Base-by-base conservation (phyloP, 1,284 basidiomycete genomes). In the Rhodotorula sp. region DNA sequence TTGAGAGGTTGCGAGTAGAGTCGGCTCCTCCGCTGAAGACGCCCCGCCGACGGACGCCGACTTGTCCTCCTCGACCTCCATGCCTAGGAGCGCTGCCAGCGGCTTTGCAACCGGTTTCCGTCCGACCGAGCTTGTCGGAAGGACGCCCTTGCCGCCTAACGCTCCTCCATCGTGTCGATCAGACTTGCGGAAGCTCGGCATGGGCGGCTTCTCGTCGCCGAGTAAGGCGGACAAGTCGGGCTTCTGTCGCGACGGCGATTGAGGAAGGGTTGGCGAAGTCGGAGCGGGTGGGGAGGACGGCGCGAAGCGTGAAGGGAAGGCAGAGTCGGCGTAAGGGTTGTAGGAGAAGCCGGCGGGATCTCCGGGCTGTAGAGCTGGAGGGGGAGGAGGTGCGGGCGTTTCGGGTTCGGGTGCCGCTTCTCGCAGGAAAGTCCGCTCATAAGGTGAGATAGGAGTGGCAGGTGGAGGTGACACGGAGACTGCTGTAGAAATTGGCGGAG, bases 401-500 rank as follows among this genome's bases (percentile, higher is more conserved):
- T 72, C 70, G 5, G 73, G 73, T 22, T 67, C 66, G 6, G 70
- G 70, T 4, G 70, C 70, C 7, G 29, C 49, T 34, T 72, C 73
- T 34, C 70, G 62, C 7, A 51, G 11, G 53, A 72, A 74, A 1
- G 57, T 56, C 17, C 62, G 54, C 8, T 27, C 49, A 19, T 30
- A 10, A 1, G 30, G 3, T 24, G 44, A 46, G 0, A 24, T 24
- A 10, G 64, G 62, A 8, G 59, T 55, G 1, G 56, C 30, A 5
- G 54, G 51, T 32, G 49, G 11, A n/a, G 22, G n/a, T 11, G 10
- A 8, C 49, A 13, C 24, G 49, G 13, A 27, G 8, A 9, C n/a
- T n/a, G 52, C 13, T 36, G 30, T 1, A 17, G 53, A 29, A 19
- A 48, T n/a, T 2, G 64, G 58, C 6, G 64, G 54, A 1, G 32